Conservation (phyloP, 176 grass and related monocot species). For the Aegilops sharonensis region DNA sequence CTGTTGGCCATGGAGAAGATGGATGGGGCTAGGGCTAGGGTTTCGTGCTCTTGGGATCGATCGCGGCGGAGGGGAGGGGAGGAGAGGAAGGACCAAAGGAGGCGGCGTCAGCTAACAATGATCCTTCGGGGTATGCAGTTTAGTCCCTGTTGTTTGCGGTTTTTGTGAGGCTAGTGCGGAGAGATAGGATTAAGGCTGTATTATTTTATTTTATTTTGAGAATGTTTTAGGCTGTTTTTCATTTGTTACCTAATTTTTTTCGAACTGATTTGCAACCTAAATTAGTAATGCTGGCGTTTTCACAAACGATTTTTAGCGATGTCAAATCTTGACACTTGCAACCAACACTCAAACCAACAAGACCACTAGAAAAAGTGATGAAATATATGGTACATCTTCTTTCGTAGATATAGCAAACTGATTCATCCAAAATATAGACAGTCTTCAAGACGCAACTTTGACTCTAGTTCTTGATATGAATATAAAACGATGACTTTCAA, state of each 20-base stretch:
- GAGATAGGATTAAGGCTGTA: not conserved
- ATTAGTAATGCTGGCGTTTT: no score
- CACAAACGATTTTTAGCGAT: no score
- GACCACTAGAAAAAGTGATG: no score
- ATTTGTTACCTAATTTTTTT: no score
- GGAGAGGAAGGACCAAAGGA: not conserved
- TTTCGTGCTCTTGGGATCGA: constrained; percentile 13
- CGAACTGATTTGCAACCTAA: no score
- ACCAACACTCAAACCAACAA: no score
- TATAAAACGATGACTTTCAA: not conserved
- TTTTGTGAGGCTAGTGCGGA: not conserved
- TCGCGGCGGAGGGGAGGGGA: not conserved
- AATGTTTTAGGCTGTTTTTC: no score
- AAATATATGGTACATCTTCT: no score
- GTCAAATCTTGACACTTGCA: no score
- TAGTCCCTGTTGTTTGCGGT: not conserved
- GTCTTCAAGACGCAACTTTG: not conserved
- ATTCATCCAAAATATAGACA: not conserved
- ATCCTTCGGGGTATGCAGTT: not conserved
- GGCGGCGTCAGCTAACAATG: not conserved
- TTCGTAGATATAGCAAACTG: no score
- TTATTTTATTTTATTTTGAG: no score
- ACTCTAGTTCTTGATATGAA: not conserved
- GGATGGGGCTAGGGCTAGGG: constrained; percentile 25
- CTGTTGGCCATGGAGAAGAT: constrained; percentile 62